phyloP scores from a whole-genome alignment of 2,329 filamentous ascomycete genomes.

The Sporothrix brasiliensis region DNA sequence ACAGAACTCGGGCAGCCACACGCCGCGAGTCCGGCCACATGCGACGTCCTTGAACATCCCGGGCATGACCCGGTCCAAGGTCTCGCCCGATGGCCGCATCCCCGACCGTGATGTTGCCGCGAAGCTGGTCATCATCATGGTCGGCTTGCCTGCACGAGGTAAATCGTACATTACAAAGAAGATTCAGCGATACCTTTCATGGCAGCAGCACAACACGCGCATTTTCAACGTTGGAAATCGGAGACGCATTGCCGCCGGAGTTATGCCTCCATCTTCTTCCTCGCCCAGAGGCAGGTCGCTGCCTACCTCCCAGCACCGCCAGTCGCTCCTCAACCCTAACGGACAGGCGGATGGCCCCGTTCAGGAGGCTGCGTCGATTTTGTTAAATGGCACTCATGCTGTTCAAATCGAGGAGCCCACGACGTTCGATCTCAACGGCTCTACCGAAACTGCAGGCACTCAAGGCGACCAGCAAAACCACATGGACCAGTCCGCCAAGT shows the following conservation, averaged over 20 bases:
- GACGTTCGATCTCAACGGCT: constrained; percentile 45
- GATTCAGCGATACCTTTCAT: constrained; percentile 89
- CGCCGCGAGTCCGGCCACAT: constrained; percentile 76
- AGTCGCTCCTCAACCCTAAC: constrained; percentile 34
- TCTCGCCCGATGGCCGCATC: constrained; percentile 94
- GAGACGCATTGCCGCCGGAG: constrained; percentile 75
- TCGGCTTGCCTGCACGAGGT: constrained; percentile 88
- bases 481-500: constrained; percentile 86
- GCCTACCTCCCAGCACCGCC: neutral
- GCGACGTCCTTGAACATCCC: constrained; percentile 97
- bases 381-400: constrained; percentile 57
- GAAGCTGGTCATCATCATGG: constrained; percentile 98
- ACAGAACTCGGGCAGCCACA: constrained; percentile 74
- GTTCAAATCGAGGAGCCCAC: constrained; percentile 48
- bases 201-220: constrained; percentile 92
- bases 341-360: constrained; percentile 48
- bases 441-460: neutral
- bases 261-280: constrained; percentile 41
- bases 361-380: constrained; percentile 59
- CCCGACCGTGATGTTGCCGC: constrained; percentile 91
- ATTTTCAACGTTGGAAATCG: constrained; percentile 98
- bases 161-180: constrained; percentile 99
- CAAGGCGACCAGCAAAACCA: constrained; percentile 44
- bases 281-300: constrained; percentile 37
- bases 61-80: constrained; percentile 90